These are phyloP conservation scores for Pulveroboletus sp. DNA, from an alignment of 768 basidiomycete species.

Conservation along the genomic window DNA sequence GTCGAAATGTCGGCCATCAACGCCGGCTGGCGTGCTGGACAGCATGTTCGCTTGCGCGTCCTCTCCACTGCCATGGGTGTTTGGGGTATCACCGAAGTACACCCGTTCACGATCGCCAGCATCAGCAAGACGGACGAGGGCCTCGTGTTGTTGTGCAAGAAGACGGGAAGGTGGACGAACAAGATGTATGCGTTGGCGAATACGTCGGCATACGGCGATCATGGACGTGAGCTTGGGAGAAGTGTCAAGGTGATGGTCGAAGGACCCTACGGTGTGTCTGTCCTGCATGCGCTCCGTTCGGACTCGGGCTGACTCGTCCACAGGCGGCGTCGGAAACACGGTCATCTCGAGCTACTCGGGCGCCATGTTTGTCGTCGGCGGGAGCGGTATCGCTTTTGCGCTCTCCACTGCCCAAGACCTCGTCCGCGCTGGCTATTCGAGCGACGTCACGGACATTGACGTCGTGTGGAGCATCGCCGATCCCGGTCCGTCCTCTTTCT, in stretches of 20 bases:
- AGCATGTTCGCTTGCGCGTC: constrained; percentile 73
- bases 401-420: constrained; percentile 65
- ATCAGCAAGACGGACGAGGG: constrained; percentile 56
- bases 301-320: neutral
- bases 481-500: constrained; percentile 37
- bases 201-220: constrained; percentile 31
- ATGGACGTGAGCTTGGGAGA: constrained; percentile 22
- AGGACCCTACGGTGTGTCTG: constrained; percentile 48
- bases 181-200: constrained; percentile 52
- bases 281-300: neutral
- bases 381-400: constrained; percentile 74
- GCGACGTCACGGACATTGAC: constrained; percentile 57
- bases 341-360: constrained; percentile 65
- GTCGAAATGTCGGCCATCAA: constrained; percentile 62
- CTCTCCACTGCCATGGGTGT: constrained; percentile 56
- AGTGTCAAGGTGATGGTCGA: constrained; percentile 45
- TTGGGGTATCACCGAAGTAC: constrained; percentile 57
- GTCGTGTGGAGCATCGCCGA: constrained; percentile 70
- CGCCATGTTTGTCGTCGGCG: constrained; percentile 67
- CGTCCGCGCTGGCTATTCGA: constrained; percentile 45
- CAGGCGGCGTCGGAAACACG: constrained; percentile 60
- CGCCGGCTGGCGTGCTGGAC: constrained; percentile 80
- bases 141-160: constrained; percentile 65
- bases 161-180: constrained; percentile 63
- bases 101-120: constrained; percentile 83